phyloP scores from a whole-genome alignment of 1,284 basidiomycete species.

The Cryptococcus neoformans region DNA sequence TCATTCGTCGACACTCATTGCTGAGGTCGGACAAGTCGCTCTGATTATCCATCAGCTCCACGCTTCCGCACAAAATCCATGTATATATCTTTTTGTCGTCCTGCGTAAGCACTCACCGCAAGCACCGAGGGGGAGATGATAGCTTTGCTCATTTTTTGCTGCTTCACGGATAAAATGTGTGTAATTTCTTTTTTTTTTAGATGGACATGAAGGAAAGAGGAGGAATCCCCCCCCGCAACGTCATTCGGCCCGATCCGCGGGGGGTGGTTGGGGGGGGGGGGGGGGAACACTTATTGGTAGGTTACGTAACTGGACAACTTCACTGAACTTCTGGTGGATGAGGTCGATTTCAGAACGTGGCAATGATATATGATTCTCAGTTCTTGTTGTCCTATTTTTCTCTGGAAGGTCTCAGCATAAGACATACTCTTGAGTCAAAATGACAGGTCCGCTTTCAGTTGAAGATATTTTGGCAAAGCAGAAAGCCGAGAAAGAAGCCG shows the following conservation, averaged over 20 bases:
- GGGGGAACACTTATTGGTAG: background rate
- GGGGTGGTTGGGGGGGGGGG: too few relatives aligned
- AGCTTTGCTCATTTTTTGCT: slow-evolving; percentile 64
- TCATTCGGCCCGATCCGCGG: background rate
- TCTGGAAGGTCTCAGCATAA: background rate
- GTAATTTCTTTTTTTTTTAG: background rate
- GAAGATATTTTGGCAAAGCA: slow-evolving; percentile 82
- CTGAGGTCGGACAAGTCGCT: slow-evolving; percentile 92
- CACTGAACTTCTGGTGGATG: background rate
- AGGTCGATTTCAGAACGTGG: background rate
- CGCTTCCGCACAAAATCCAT: too few relatives aligned
- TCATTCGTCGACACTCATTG: slow-evolving; percentile 89
- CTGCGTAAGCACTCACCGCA: slow-evolving; percentile 51
- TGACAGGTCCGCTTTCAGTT: slow-evolving; percentile 52
- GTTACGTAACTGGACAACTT: background rate
- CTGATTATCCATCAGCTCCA: slow-evolving; percentile 17
- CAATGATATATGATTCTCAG: background rate
- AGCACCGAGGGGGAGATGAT: slow-evolving; percentile 90
- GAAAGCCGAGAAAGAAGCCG: slow-evolving; percentile 78
- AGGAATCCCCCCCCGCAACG: background rate
- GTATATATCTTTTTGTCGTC: background rate
- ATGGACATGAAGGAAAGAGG: background rate
- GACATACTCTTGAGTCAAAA: slow-evolving; percentile 3
- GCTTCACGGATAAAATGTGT: background rate
- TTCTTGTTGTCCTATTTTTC: background rate